Conservation (phyloP, 1,284 basidiomycete species). For the Trametes versicolor region DNA sequence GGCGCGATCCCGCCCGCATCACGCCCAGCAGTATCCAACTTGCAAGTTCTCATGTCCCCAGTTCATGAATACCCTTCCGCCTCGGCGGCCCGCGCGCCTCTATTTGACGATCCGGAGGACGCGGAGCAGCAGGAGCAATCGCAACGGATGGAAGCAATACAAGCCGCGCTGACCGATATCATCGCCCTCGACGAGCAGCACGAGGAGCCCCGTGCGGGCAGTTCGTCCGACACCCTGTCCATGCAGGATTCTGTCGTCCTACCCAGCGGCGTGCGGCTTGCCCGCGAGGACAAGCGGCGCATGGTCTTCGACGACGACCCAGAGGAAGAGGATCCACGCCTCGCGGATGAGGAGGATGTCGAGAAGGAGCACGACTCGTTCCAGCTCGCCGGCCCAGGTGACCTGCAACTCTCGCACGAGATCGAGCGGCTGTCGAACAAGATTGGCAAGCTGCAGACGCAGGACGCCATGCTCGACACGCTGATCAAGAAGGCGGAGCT, state of each 20-base stretch:
- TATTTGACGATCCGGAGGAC: constrained; percentile 84
- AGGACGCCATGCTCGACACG: constrained; percentile 85
- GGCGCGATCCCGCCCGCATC: constrained; percentile 35
- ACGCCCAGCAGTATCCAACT: constrained; percentile 60
- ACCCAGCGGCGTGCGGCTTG: constrained; percentile 18
- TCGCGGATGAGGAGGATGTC: constrained; percentile 51
- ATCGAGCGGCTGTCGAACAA: constrained; percentile 81
- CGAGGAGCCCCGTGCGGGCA: constrained; percentile 33
- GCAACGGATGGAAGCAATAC: constrained; percentile 91
- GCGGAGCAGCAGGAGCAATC: constrained; percentile 56
- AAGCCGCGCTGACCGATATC: constrained; percentile 93
- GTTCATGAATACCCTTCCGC: constrained; percentile 54
- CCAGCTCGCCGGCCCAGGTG: constrained; percentile 83
- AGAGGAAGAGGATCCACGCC: constrained; percentile 55
- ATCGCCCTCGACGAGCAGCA: constrained; percentile 80
- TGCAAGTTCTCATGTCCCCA: constrained; percentile 84
- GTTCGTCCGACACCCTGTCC: constrained; percentile 31
- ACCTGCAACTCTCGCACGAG: constrained; percentile 86
- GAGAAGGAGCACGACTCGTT: constrained; percentile 62
- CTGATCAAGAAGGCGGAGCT: constrained; percentile 95
- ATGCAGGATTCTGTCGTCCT: constrained; percentile 26
- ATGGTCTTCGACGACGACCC: constrained; percentile 46
- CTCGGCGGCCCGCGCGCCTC: constrained; percentile 69
- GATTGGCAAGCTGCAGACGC: constrained; percentile 79
- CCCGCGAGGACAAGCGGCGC: constrained; percentile 31